Base-by-base conservation (phyloP, 306 rosid species). In the Gastrolobium villosum region DNA sequence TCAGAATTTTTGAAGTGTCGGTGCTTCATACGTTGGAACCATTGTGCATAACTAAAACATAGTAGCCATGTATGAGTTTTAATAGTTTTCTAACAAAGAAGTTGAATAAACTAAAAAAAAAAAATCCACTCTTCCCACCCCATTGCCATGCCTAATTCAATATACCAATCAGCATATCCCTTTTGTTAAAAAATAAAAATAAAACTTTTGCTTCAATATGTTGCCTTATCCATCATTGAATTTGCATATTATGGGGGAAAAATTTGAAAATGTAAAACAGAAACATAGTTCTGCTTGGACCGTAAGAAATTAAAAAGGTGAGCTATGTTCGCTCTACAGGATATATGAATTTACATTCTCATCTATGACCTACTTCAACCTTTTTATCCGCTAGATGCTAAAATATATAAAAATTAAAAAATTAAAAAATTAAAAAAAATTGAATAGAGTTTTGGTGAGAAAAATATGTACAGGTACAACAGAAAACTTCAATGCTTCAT, bases 401-500 rank as follows among this genome's bases (percentile, higher is more conserved):
- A 65, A 41, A 30, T 20, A 20, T 20, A 20, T 20, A 20, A 20
- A 20, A 20, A 20, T 20, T n/a, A n/a, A n/a, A n/a, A n/a, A n/a
- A n/a, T n/a, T n/a, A n/a, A n/a, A n/a, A n/a, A n/a, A n/a, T n/a
- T n/a, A n/a, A 70, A 70, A 70, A 49, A 65, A 71, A 80, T 80
- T 20, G 73, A 82, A 79, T 57, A 48, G 54, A 74, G 60, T 46
- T 62, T 10, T 73, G 55, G 40, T 82, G 60, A 41, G 30, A 39
- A 36, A 32, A 75, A 75, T 32, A 85, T 79, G 55, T 65, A 79
- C 54, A 77, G 5, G 72, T 13, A 15, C 62, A 41, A 39, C 65
- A 60, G 43, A 59, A 28, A 55, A 39, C 13, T 28, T 28, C 59
- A 28, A 66, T 37, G 78, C 54, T 61, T 89, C 85, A 93, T 76